Evolutionary conservation across 164 flowering plant species (phyloP), one percentile per base, ranked within the genome.

Genomic region (Magnolia officinalis): DNA sequence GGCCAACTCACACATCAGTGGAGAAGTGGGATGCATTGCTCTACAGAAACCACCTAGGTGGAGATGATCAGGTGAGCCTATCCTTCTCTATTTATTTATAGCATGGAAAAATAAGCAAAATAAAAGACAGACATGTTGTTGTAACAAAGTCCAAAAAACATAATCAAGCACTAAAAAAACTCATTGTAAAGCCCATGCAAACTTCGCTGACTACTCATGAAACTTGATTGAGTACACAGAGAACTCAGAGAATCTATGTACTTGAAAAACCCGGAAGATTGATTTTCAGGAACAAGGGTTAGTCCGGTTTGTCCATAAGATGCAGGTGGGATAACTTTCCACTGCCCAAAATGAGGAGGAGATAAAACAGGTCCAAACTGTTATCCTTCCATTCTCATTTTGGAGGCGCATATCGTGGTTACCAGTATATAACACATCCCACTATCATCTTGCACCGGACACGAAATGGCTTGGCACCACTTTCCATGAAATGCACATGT

Each of bases 11-110:
- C 70, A 88, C 87, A 78, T 85, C 92, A 49, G 97, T 91, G 24
- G 99, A 96, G 82, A 96, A 96, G 80, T 96, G 99, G 99, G 98
- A 96, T 89, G 94, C 96, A 75, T 84, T 91, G 78, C 84, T 94
- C 1, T 92, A 90, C 79, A 84, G 98, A 72, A 90, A 91, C 76
- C 84, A 84, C 23, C 79, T 96, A 31, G 88, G 84, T 71, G 95
- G 79, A 20, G 97, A 96, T 80, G 37, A 85, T 76, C 99, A 92
- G 97, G 99, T 96, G 72, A 77, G 83, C 59, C 72, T 61, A 1
- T 79, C 29, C 13, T 67, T 20, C 58, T 29, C 58, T 4, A 45
- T 50, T n/a, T 37, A 7, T 23, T 80, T 67, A 37, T 6, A 2
- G 58, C 26, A 31, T 31, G 13, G 20, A 7, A 49, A 45, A 45